These are phyloP conservation scores for Aegilops longissima DNA, from an alignment of 176 grass and related monocot genomes.

Conservation along the genomic window DNA sequence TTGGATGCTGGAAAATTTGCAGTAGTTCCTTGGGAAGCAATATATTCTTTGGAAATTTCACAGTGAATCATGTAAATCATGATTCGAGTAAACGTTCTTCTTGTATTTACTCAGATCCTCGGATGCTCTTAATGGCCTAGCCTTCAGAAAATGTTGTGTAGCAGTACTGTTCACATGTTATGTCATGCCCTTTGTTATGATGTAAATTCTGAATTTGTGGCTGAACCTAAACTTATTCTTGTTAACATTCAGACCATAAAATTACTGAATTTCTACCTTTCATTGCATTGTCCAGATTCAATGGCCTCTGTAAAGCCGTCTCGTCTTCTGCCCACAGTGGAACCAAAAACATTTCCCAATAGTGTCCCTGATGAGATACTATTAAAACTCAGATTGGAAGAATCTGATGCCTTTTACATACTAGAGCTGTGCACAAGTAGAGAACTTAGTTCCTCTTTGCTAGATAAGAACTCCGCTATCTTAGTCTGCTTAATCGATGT, in stretches of 20 bases:
- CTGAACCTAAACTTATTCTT: not conserved
- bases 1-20: not conserved
- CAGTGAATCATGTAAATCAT: not conserved
- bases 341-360: constrained; percentile 42
- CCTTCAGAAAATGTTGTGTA: too few relatives aligned
- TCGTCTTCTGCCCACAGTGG: constrained; percentile 56
- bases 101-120: not conserved
- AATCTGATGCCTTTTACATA: constrained; percentile 66
- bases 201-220: not conserved
- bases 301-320: constrained; percentile 61
- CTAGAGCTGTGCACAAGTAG: constrained; percentile 73
- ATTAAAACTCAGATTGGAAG: constrained; percentile 45
- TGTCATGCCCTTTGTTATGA: not conserved
- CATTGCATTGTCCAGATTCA: constrained; percentile 51
- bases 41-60: not conserved
- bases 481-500: constrained; percentile 72
- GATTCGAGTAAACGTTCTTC: not conserved
- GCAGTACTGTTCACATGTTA: too few relatives aligned
- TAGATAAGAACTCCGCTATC: constrained; percentile 60
- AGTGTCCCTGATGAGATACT: constrained; percentile 51
- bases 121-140: not conserved
- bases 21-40: not conserved
- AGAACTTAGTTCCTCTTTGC: constrained; percentile 73
- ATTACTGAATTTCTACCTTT: constrained; percentile 3
- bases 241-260: not conserved